Conservation (phyloP, 2,329 filamentous ascomycete genomes). For the Trichoderma pleuroti region DNA sequence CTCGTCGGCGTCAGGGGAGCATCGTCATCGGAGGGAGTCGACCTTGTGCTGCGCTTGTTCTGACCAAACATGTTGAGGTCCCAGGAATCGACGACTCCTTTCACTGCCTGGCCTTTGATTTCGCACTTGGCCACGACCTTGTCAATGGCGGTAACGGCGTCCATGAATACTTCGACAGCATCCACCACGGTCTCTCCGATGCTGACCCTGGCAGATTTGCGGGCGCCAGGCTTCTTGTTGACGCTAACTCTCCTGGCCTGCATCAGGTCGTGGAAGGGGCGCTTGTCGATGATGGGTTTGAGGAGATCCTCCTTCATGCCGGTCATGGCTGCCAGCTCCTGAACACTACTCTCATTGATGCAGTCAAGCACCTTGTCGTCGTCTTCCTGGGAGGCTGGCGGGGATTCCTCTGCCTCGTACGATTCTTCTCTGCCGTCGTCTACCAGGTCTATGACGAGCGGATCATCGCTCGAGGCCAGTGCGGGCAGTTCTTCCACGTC, state of each 20-base stretch:
- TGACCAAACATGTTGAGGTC: conserved; percentile 47
- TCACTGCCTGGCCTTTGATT: conserved; percentile 58
- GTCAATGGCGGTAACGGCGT: conserved; percentile 79
- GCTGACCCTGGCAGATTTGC: conserved; percentile 44
- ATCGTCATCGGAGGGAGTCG: conserved; percentile 33
- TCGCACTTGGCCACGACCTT: conserved; percentile 75
- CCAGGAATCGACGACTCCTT: conserved; percentile 45
- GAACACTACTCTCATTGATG: conserved; percentile 73
- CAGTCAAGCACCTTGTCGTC: conserved; percentile 63
- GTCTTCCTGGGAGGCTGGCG: conserved; percentile 30
- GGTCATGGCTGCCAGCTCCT: conserved; percentile 79
- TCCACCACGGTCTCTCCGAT: conserved; percentile 53
- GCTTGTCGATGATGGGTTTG: conserved; percentile 64
- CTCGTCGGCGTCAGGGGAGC: conserved; percentile 44
- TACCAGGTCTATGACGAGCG: conserved; percentile 35
- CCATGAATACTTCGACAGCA: conserved; percentile 66
- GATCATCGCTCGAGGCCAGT: conserved; percentile 34
- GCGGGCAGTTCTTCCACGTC: conserved; percentile 21
- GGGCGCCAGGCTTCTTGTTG: conserved; percentile 45
- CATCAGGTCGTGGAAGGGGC: conserved; percentile 68
- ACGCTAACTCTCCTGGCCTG: conserved; percentile 63
- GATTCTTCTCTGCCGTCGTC: conserved; percentile 43
- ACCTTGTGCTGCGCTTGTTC: conserved; percentile 32
- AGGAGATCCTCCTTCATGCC: conserved; percentile 68
- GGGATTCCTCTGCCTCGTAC: conserved; percentile 36